phyloP scores from a whole-genome alignment of 164 flowering plant genomes.

The Sextonia rubra region DNA sequence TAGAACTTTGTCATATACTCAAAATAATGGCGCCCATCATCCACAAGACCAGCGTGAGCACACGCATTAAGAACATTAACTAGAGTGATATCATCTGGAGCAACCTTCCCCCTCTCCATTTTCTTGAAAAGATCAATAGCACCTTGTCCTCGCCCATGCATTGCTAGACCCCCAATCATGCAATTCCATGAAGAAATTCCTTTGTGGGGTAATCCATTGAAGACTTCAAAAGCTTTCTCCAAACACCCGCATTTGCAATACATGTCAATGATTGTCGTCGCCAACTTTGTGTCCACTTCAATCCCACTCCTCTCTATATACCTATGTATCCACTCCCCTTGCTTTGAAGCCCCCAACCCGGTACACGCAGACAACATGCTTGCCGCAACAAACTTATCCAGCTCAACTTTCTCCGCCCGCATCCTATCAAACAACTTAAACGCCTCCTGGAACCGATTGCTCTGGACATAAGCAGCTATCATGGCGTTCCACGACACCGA shows the following conservation, averaged over 20 bases:
- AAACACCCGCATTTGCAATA: constrained; percentile 16
- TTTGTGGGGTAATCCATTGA: constrained; percentile 2
- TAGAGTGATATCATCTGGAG: constrained; percentile 16
- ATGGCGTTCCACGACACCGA: constrained; percentile 12
- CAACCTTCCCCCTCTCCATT: constrained; percentile 9
- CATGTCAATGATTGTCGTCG: constrained; percentile 10
- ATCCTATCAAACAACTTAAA: constrained; percentile 8
- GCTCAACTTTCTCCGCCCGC: constrained; percentile 2
- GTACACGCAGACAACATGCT: constrained; percentile 11
- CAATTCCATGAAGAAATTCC: constrained; percentile 15
- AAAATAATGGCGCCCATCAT: constrained; percentile 15
- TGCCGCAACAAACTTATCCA: constrained; percentile 11
- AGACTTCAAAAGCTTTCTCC: constrained; percentile 12
- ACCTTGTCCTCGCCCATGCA: constrained; percentile 8
- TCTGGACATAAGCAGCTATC: constrained; percentile 5
- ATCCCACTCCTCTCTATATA: constrained; percentile 9
- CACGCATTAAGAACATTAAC: constrained; percentile 20
- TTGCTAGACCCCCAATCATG: constrained; percentile 13
- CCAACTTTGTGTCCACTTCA: constrained; percentile 10
- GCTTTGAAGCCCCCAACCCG: constrained; percentile 10
- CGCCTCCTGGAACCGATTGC: constrained; percentile 11
- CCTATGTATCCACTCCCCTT: constrained; percentile 15
- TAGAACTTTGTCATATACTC: constrained; percentile 8
- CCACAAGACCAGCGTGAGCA: constrained; percentile 13
- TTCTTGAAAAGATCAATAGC: constrained; percentile 11